Percentiles rank a stretch among this genome's conserved stretches.
Conservation (phyloP, 441 rosid genomes). For the Daphne laureola region DNA sequence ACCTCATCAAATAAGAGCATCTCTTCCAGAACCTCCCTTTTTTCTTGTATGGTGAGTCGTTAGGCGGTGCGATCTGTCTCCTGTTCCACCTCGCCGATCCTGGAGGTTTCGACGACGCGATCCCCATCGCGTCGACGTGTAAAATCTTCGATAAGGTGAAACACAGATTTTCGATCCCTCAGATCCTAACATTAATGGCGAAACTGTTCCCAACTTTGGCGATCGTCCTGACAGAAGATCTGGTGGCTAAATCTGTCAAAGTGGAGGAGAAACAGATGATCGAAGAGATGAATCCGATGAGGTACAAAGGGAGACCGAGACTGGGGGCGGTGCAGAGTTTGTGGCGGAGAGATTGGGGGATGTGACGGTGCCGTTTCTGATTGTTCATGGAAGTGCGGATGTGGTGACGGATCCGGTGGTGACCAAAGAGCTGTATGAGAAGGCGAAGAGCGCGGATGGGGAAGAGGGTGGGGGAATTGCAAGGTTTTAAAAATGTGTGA, state of each 20-base stretch:
- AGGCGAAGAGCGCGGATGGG: slow-evolving; percentile 54
- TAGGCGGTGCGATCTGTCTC: slow-evolving; percentile 86
- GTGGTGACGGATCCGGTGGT: slow-evolving; percentile 83
- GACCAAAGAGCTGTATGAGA: slow-evolving; percentile 49
- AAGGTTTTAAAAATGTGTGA: no score
- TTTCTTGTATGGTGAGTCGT: slow-evolving; percentile 73
- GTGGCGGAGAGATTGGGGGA: slow-evolving; percentile 41
- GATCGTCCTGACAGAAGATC: slow-evolving; percentile 63
- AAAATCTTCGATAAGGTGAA: slow-evolving; percentile 59
- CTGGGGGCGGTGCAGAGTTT: slow-evolving; percentile 64
- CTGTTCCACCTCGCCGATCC: slow-evolving; percentile 47
- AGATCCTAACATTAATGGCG: slow-evolving; percentile 39
- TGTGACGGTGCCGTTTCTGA: slow-evolving; percentile 58
- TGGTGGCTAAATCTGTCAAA: slow-evolving; percentile 46
- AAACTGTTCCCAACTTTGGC: slow-evolving; percentile 65
- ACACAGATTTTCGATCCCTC: slow-evolving; percentile 80
- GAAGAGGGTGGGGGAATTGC: no score
- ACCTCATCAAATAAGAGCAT: slow-evolving; percentile 33
- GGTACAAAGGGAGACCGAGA: slow-evolving; percentile 73
- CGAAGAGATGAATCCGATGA: slow-evolving; percentile 53
- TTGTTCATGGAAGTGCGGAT: slow-evolving; percentile 75
- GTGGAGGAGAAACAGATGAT: slow-evolving; percentile 54
- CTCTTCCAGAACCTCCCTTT: slow-evolving; percentile 32
- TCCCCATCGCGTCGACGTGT: slow-evolving; percentile 84
- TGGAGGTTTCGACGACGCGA: slow-evolving; percentile 52